Conservation (phyloP, 805 yeast species). For the Schizosaccharomyces lindneri region DNA sequence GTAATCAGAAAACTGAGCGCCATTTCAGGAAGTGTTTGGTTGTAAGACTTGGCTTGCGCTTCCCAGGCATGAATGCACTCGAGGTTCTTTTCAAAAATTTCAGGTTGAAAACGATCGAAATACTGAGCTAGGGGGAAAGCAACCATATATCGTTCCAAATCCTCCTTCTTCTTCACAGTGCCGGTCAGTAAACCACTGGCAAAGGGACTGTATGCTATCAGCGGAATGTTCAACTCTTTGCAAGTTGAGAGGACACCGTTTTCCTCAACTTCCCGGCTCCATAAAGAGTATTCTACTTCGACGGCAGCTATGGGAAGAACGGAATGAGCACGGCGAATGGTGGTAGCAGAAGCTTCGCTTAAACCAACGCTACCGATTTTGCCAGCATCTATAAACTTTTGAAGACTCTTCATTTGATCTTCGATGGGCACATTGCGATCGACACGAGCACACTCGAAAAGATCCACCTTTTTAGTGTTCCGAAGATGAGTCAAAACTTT, state of each 20-base stretch:
- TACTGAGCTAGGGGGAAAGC: conserved; percentile 22
- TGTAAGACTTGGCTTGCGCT: neutral
- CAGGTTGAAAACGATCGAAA: conserved; percentile 34
- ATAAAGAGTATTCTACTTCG: conserved; percentile 57
- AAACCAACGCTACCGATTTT: conserved; percentile 45
- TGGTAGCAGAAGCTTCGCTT: conserved; percentile 43
- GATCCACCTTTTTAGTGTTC: conserved; percentile 25
- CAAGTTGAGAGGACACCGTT: conserved; percentile 43
- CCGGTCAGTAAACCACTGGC: conserved; percentile 63
- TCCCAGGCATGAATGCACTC: neutral
- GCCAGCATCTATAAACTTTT: conserved; percentile 36
- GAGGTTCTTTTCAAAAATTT: conserved; percentile 30
- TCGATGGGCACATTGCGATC: conserved; percentile 33
- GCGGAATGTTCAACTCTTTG: conserved; percentile 34
- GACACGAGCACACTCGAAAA: conserved; percentile 52
- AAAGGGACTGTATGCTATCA: conserved; percentile 64
- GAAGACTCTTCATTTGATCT: conserved; percentile 30
- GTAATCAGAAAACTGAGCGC: neutral
- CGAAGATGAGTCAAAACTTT: neutral
- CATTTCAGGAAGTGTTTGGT: neutral
- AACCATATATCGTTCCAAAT: conserved; percentile 7
- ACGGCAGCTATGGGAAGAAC: conserved; percentile 36
- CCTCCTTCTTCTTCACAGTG: conserved; percentile 19
- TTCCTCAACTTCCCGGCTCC: conserved; percentile 31
- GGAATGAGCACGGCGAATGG: conserved; percentile 32